Evolutionary conservation across 352 stramenopile genomes (phyloP).

Genomic region (Phytophthora palmivora): DNA sequence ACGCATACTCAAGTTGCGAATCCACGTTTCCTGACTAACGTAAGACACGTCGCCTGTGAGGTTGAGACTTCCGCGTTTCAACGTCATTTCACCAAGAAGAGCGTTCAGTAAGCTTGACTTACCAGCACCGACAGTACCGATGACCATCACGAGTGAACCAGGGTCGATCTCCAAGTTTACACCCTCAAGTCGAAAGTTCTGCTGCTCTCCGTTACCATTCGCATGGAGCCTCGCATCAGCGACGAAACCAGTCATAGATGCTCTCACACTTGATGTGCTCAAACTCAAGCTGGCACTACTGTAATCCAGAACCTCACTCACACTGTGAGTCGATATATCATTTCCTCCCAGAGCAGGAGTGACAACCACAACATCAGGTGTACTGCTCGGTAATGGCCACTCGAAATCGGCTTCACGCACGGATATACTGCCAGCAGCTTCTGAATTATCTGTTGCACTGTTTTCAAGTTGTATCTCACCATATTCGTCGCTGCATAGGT

Average conservation of each 20-base stretch:
- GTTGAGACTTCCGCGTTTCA: conserved; percentile 13
- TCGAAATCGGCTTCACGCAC: conserved; percentile 20
- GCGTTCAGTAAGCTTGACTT: conserved; percentile 57
- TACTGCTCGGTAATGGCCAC: conserved; percentile 31
- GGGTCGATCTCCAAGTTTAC: conserved; percentile 61
- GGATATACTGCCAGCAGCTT: conserved; percentile 13
- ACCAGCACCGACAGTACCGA: conserved; percentile 45
- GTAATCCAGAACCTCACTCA: conserved; percentile 5
- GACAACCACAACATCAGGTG: conserved; percentile 69
- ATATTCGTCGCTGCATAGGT: conserved; percentile 37
- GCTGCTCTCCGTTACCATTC: not conserved
- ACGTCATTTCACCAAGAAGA: conserved; percentile 51
- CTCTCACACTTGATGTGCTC: not conserved
- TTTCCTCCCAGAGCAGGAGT: conserved; percentile 37
- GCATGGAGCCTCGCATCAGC: too few relatives aligned
- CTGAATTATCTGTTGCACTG: not conserved
- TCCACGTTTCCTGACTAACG: conserved; percentile 90
- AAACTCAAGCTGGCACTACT: conserved; percentile 7
- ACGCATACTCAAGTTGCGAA: conserved; percentile 86
- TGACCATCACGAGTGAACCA: conserved; percentile 54
- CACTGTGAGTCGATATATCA: conserved; percentile 5
- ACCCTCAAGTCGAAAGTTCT: conserved; percentile 33
- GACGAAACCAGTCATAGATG: not conserved
- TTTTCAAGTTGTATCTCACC: not conserved
- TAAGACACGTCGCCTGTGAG: conserved; percentile 62